Conservation (phyloP, 169 alveolate genomes). For the Plasmodium adleri region DNA sequence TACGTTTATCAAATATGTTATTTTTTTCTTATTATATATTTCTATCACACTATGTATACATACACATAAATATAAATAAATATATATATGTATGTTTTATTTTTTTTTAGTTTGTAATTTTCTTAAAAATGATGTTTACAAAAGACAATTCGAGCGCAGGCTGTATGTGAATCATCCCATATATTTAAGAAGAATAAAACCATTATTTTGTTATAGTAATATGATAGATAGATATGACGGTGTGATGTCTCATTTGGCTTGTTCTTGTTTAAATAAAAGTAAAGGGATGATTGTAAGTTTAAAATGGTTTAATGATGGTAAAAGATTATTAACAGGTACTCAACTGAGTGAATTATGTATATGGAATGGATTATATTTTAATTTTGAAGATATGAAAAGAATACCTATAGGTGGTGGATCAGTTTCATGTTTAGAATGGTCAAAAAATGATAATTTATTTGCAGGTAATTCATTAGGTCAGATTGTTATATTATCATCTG, state of each 20-base stretch:
- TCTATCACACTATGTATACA: neutral
- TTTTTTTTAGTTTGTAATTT: slow-evolving; percentile 58
- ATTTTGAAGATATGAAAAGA: slow-evolving; percentile 90
- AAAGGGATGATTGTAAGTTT: slow-evolving; percentile 60
- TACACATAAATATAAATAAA: neutral
- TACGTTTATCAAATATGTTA: too few species aligned
- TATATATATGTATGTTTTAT: neutral
- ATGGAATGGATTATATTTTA: slow-evolving; percentile 90
- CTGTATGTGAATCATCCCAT: slow-evolving; percentile 61
- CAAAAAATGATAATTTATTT: slow-evolving; percentile 83
- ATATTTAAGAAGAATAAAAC: slow-evolving; percentile 43
- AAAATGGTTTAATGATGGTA: slow-evolving; percentile 91
- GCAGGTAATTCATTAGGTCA: slow-evolving; percentile 89
- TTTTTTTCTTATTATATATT: neutral
- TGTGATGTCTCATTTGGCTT: slow-evolving; percentile 51
- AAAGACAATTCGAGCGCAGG: slow-evolving; percentile 50
- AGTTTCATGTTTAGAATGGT: slow-evolving; percentile 87
- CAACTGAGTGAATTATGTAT: slow-evolving; percentile 90
- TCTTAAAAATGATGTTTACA: slow-evolving; percentile 53
- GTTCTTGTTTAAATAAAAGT: slow-evolving; percentile 65
- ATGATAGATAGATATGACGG: slow-evolving; percentile 75
- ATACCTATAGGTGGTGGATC: slow-evolving; percentile 89
- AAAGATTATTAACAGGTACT: slow-evolving; percentile 91
- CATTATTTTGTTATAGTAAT: slow-evolving; percentile 65
- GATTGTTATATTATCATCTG: slow-evolving; percentile 87